These are phyloP conservation scores for Fusarium clavum DNA, from an alignment of 2,329 filamentous ascomycete species.

Conservation along the genomic window DNA sequence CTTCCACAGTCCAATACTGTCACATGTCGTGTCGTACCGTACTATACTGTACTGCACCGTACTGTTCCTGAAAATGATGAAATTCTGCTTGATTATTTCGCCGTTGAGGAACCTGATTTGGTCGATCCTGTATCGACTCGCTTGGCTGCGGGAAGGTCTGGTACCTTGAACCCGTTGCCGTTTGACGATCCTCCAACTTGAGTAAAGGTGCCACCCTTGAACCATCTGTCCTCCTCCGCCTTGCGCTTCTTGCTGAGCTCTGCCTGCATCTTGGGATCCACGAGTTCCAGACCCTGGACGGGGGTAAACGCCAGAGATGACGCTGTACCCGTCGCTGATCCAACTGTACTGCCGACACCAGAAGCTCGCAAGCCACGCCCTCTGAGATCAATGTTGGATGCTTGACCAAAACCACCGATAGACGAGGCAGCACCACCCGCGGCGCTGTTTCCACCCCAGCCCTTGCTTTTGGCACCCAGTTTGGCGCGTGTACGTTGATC, in stretches of 20 bases:
- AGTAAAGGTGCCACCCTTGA: conserved; percentile 97
- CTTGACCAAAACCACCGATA: conserved; percentile 79
- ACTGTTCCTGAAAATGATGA: neutral
- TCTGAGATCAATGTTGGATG: conserved; percentile 75
- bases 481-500: conserved; percentile 94
- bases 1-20: neutral
- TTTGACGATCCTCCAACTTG: conserved; percentile 72
- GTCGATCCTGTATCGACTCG: conserved; percentile 62
- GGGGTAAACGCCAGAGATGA: conserved; percentile 94
- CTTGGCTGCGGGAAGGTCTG: conserved; percentile 78
- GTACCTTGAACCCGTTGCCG: conserved; percentile 82
- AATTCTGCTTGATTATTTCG: conserved; percentile 34
- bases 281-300: conserved; percentile 92
- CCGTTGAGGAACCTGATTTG: conserved; percentile 51
- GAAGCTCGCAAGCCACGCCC: conserved; percentile 83
- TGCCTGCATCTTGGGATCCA: conserved; percentile 90
- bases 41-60: neutral
- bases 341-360: conserved; percentile 80
- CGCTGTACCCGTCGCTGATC: conserved; percentile 74
- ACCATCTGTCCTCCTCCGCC: conserved; percentile 95
- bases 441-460: conserved; percentile 83
- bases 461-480: conserved; percentile 93
- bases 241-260: conserved; percentile 92
- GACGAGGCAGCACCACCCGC: conserved; percentile 80
- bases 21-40: neutral